These are phyloP conservation scores for Chrysanthemum lavandulifolium DNA, from an alignment of 129 eudicot genomes.

Conservation along the genomic window DNA sequence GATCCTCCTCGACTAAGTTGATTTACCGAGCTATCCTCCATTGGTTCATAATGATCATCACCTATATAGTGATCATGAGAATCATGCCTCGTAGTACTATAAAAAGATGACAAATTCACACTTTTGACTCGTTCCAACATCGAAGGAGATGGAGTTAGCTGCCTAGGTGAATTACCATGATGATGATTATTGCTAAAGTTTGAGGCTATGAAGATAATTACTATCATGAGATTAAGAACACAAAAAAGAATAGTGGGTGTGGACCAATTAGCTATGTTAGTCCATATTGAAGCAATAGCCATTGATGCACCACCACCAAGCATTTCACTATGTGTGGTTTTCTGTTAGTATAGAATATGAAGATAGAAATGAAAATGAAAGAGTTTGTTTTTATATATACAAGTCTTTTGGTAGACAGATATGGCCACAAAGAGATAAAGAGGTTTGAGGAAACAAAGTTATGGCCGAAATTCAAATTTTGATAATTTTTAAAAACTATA, in stretches of 20 bases:
- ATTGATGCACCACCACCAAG: no score
- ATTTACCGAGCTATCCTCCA: no score
- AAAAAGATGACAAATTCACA: slow-evolving; percentile 35
- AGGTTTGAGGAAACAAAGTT: no score
- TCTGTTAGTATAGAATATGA: not conserved
- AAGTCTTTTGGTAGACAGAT: not conserved
- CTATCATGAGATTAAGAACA: slow-evolving; percentile 51
- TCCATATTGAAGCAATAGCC: no score
- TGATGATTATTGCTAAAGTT: slow-evolving; percentile 25
- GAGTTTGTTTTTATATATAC: slow-evolving; percentile 2
- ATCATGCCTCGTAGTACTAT: not conserved
- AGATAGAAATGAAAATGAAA: not conserved
- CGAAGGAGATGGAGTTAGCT: slow-evolving; percentile 40
- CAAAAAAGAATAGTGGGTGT: no score
- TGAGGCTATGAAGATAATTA: slow-evolving; percentile 47
- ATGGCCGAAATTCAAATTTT: no score
- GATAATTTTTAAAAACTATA: no score
- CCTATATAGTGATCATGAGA: no score
- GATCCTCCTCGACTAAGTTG: no score
- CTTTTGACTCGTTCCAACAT: slow-evolving; percentile 52
- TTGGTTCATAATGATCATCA: no score
- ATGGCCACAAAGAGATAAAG: not conserved
- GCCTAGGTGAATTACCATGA: slow-evolving; percentile 1
- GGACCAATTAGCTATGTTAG: no score
- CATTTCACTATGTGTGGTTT: no score